phyloP scores from a whole-genome alignment of 306 rosid species.

The Malus asiatica region DNA sequence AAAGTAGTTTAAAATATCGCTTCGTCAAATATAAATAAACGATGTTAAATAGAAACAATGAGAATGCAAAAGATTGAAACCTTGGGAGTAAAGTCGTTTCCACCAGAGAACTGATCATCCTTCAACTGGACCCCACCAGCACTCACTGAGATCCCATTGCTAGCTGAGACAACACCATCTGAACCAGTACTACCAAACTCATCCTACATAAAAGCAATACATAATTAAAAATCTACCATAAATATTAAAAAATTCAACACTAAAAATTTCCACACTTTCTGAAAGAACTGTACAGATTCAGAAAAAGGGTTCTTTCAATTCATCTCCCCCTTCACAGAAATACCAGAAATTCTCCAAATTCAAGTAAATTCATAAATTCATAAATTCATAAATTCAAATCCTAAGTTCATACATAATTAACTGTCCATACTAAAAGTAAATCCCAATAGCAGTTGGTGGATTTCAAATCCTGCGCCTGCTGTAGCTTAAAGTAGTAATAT shows the following conservation, averaged over 20 bases:
- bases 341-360: not conserved
- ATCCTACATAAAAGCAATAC: conserved; percentile 27
- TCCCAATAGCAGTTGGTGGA: too few species aligned
- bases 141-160: conserved; percentile 26
- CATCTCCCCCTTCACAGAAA: not conserved
- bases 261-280: not conserved
- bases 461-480: too few species aligned
- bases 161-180: conserved; percentile 17
- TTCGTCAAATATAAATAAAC: not conserved
- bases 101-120: conserved; percentile 52
- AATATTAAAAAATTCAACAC: not conserved
- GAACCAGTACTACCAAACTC: conserved; percentile 24
- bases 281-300: not conserved
- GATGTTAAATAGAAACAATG: not conserved
- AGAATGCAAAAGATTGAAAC: conserved; percentile 22
- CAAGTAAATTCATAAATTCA: too few species aligned
- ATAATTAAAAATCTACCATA: not conserved
- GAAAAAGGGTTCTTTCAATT: not conserved
- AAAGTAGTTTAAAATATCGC: too few species aligned
- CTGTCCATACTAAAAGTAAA: too few species aligned
- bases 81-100: conserved; percentile 53
- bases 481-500: too few species aligned
- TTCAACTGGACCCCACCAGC: conserved; percentile 30
- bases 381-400: too few species aligned
- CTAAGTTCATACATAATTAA: too few species aligned